Evolutionary conservation across 129 eudicot genomes (phyloP), one percentile per base, ranked within the genome.

Genomic region (Smallanthus sonchifolius): DNA sequence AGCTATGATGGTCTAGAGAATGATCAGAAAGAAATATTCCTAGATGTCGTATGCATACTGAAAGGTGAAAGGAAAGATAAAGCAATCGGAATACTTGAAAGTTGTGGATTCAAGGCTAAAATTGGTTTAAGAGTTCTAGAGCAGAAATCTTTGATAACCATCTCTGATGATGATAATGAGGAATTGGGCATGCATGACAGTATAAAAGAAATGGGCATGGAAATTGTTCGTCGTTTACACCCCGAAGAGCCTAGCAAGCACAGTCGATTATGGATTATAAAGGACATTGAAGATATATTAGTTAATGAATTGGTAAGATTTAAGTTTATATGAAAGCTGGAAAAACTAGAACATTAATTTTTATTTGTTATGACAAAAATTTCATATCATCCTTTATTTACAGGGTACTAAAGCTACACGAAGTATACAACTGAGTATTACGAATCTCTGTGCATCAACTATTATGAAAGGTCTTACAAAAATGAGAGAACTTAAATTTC

Each of bases 141-240:
- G 76, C 76, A 72, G 32, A 56, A 28, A 72, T 72, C 76, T 3
- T 49, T 72, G 4, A 72, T 56, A 72, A 72, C 11, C 2, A 3
- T 72, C 20, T 72, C 51, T 5, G 1, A 38, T 4, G 0, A 2
- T 17, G 54, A 2, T n/a, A n/a, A n/a, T 6, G n/a, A n/a, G n/a
- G n/a, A n/a, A n/a, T 19, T 72, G 38, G 9, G 1, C 40, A 37
- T 72, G 76, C 76, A 72, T 72, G 76, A 72, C 76, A 40, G 7
- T 17, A 36, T 71, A n/a, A 39, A 54, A 71, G 75, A 71, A 19
- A 37, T 71, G 75, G 75, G 75, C 1, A 20, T 0, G 28, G 3
- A 72, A 15, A 72, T 72, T 3, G 47, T 39, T 11, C 32, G 70
- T 13, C 67, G 54, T 5, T 20, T 14, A 39, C 76, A 55, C 66